Evolutionary conservation across 768 basidiomycete genomes (phyloP), one percentile per base, ranked within the genome.

Genomic region (Mycena floridula): DNA sequence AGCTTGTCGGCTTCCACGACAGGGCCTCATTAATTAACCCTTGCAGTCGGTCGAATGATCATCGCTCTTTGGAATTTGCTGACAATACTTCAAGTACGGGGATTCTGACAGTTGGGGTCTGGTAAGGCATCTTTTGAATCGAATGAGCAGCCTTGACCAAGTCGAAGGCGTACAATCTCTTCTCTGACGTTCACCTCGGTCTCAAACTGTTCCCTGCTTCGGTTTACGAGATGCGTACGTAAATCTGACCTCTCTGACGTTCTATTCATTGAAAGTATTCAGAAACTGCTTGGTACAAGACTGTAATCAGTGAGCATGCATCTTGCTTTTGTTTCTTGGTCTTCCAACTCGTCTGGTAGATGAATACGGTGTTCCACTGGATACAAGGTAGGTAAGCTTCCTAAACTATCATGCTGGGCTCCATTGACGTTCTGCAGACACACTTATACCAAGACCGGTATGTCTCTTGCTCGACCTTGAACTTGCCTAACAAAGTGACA

Each of bases 131-230:
- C n/a, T n/a, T n/a, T n/a, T n/a, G n/a, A n/a, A n/a, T n/a, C n/a
- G n/a, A n/a, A n/a, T n/a, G n/a, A n/a, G n/a, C n/a, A n/a, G n/a
- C n/a, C n/a, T n/a, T n/a, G n/a, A n/a, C n/a, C n/a, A n/a, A n/a
- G n/a, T n/a, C n/a, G n/a, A n/a, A n/a, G n/a, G n/a, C 70, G 21
- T 79, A 81, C 54, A 81, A 80, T n/a, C 28, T 35, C 15, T 20
- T 15, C 18, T 6, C 25, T 5, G 23, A 11, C 18, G 6, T 5
- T 25, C 11, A 5, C 41, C 22, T 39, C 30, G 39, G 24, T 44
- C 36, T 44, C 20, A 44, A 22, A 37, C 41, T 43, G 25, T 42
- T 43, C 7, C 23, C 46, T 18, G 18, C 47, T 25, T 48, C 47
- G 28, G n/a, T 30, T 30, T 30, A 30, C n/a, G 28, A 30, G 9